Conservation (phyloP, 306 rosid species). For the Casuarina equisetifolia region DNA sequence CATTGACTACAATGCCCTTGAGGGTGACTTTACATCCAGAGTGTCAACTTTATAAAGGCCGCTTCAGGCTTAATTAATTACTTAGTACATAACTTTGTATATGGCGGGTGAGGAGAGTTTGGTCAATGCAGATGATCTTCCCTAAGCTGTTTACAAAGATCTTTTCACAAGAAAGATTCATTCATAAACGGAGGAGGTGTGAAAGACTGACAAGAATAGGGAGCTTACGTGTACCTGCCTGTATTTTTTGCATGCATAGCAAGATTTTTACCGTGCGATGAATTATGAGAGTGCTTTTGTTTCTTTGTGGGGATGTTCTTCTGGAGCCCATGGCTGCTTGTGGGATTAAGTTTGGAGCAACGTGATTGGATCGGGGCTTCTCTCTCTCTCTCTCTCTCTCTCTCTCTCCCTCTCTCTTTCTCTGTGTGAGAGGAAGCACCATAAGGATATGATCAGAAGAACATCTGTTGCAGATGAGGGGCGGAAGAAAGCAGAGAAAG, state of each 20-base stretch:
- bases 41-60: slow-evolving; percentile 83
- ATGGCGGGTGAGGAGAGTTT: slow-evolving; percentile 44
- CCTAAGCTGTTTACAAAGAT: neutral
- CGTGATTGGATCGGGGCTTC: slow-evolving; percentile 56
- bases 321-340: slow-evolving; percentile 85
- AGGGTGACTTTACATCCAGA: slow-evolving; percentile 83
- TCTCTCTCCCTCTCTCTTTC: slow-evolving; percentile 27
- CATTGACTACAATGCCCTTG: slow-evolving; percentile 74
- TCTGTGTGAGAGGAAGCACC: slow-evolving; percentile 40
- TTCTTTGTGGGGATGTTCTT: slow-evolving; percentile 70
- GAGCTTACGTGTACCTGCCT: slow-evolving; percentile 51
- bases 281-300: slow-evolving; percentile 65
- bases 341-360: slow-evolving; percentile 85
- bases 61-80: slow-evolving; percentile 56
- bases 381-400: slow-evolving; percentile 30
- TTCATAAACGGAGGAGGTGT: slow-evolving; percentile 16
- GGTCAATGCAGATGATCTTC: slow-evolving; percentile 30
- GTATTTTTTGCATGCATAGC: slow-evolving; percentile 77
- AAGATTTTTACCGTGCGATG: slow-evolving; percentile 45
- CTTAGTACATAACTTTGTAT: slow-evolving; percentile 21
- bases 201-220: slow-evolving; percentile 28
- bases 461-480: slow-evolving; percentile 56
- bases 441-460: slow-evolving; percentile 56
- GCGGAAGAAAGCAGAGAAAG: slow-evolving; percentile 37
- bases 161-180: slow-evolving; percentile 13